These are phyloP conservation scores for Fragaria ananassa DNA, from an alignment of 306 rosid genomes.

Conservation along the genomic window DNA sequence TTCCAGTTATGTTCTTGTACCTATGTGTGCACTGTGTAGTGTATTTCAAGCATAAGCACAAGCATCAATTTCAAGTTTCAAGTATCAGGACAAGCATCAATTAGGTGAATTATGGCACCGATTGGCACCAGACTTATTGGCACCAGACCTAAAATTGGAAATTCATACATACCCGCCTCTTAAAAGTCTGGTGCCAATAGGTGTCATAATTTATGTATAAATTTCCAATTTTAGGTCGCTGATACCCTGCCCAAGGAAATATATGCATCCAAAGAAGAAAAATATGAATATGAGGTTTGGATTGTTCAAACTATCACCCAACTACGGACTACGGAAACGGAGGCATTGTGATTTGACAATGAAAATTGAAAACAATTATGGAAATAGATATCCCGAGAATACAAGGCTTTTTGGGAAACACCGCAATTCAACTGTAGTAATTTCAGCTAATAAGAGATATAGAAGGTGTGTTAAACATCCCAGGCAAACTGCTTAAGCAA, in stretches of 20 bases:
- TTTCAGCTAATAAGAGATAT: not conserved
- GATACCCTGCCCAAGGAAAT: not conserved
- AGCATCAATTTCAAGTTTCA: no score
- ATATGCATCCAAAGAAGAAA: not conserved
- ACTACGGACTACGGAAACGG: not conserved
- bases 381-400: not conserved
- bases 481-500: constrained; percentile 6
- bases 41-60: no score
- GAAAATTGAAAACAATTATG: not conserved
- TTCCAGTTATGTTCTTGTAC: no score
- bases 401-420: not conserved
- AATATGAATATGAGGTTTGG: not conserved
- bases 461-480: not conserved
- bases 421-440: not conserved
- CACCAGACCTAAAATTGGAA: no score
- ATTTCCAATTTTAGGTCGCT: not conserved
- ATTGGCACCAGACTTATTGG: no score
- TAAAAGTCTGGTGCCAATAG: no score
- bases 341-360: not conserved
- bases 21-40: no score
- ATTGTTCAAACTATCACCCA: not conserved
- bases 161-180: no score
- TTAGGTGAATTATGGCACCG: no score
- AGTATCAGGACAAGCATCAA: no score
- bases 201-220: no score